Conservation (phyloP, 768 basidiomycete genomes). For the Suillus paluster region DNA sequence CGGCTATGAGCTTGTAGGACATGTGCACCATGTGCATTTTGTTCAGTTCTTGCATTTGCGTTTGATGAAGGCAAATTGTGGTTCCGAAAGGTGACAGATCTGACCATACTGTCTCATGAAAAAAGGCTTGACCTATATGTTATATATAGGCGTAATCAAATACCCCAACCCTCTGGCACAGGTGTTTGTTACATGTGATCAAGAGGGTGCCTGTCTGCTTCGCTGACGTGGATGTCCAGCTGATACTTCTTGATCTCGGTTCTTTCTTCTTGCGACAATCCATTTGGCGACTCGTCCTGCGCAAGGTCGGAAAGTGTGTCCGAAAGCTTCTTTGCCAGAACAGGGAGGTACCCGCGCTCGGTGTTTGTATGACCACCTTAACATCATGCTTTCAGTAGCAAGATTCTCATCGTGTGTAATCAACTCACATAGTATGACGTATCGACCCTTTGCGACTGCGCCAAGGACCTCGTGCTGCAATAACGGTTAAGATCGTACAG, state of each 20-base stretch:
- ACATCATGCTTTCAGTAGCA: slow-evolving; percentile 17
- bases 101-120: not conserved
- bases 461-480: slow-evolving; percentile 86
- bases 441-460: slow-evolving; percentile 71
- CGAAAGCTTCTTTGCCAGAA: slow-evolving; percentile 71
- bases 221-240: slow-evolving; percentile 72
- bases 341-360: slow-evolving; percentile 89
- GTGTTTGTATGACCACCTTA: slow-evolving; percentile 92
- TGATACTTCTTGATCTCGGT: slow-evolving; percentile 24
- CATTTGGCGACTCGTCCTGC: slow-evolving; percentile 35
- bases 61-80: not conserved
- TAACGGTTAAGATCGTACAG: slow-evolving; percentile 21
- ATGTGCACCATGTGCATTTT: not conserved
- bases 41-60: not conserved
- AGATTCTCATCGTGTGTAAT: slow-evolving; percentile 14
- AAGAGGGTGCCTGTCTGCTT: slow-evolving; percentile 76
- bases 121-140: not conserved
- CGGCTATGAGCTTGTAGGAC: not conserved
- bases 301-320: slow-evolving; percentile 43
- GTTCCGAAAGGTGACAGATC: not conserved
- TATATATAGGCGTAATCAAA: slow-evolving; percentile 23
- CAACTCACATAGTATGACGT: slow-evolving; percentile 82
- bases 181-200: slow-evolving; percentile 52
- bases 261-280: slow-evolving; percentile 39
- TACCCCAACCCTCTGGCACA: slow-evolving; percentile 20